Evolutionary conservation across 306 rosid species (phyloP).

Genomic region (apple (Malus domestica)): DNA sequence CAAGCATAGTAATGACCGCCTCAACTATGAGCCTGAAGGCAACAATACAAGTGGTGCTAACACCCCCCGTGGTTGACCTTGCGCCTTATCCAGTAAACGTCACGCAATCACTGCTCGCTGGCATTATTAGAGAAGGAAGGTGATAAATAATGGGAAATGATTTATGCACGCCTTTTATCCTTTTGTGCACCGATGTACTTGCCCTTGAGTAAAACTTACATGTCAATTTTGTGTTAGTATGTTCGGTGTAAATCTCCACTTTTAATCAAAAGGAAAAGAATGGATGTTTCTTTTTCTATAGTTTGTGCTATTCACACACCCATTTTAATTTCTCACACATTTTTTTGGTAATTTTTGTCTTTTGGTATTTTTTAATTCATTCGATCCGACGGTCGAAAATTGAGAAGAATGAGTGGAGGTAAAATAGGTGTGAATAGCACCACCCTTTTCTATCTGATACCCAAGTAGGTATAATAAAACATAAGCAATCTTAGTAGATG

Average conservation of each 20-base stretch:
- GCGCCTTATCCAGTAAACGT: background rate
- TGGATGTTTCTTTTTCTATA: background rate
- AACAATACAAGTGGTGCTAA: background rate
- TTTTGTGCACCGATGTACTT: background rate
- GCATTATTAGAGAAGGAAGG: constrained; percentile 12
- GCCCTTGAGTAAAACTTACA: background rate
- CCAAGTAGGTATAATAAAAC: too few relatives aligned
- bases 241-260: background rate
- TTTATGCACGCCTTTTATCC: too few relatives aligned
- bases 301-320: too few relatives aligned
- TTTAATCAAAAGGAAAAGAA: background rate
- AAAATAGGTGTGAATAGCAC: too few relatives aligned
- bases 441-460: too few relatives aligned
- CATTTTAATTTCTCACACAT: too few relatives aligned
- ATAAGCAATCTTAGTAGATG: background rate
- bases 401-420: too few relatives aligned
- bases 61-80: background rate
- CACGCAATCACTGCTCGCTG: background rate
- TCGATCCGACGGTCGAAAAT: too few relatives aligned
- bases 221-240: too few relatives aligned
- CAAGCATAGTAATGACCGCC: background rate
- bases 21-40: background rate
- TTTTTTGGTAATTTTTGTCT: too few relatives aligned
- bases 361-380: too few relatives aligned
- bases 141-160: background rate